phyloP scores from a whole-genome alignment of 352 stramenopile genomes.

The Peronospora farinosa region DNA sequence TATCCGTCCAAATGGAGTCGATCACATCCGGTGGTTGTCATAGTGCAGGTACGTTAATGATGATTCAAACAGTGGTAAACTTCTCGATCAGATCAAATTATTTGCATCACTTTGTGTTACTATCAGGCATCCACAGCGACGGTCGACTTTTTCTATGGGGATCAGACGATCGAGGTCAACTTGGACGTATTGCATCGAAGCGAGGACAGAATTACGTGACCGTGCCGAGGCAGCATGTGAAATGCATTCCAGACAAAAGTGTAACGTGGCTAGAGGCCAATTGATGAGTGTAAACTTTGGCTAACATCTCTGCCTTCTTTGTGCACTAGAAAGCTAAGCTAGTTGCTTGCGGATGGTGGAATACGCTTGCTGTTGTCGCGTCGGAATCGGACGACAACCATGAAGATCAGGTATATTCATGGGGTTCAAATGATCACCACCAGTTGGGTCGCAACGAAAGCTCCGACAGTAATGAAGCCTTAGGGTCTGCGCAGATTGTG shows the following conservation, averaged over 20 bases:
- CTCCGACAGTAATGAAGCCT: background rate
- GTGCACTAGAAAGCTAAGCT: constrained; percentile 24
- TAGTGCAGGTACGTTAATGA: constrained; percentile 40
- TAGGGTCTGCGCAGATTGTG: constrained; percentile 7
- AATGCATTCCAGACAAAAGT: constrained; percentile 11
- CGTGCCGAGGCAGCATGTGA: constrained; percentile 2
- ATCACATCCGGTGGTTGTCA: constrained; percentile 63
- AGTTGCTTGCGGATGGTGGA: constrained; percentile 70
- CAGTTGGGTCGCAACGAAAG: constrained; percentile 37
- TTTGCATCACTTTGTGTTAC: background rate
- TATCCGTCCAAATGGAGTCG: constrained; percentile 23
- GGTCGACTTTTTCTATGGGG: constrained; percentile 64
- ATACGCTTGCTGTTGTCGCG: constrained; percentile 43
- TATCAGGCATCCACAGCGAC: constrained; percentile 22
- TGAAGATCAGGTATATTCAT: constrained; percentile 36
- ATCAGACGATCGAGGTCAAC: constrained; percentile 49
- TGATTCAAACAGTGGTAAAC: background rate
- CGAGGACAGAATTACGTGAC: constrained; percentile 9
- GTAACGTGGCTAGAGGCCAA: constrained; percentile 2
- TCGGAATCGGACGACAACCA: constrained; percentile 5
- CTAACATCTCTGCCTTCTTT: background rate
- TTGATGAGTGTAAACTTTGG: background rate
- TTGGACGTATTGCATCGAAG: constrained; percentile 19
- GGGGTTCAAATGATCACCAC: constrained; percentile 46
- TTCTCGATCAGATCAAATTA: background rate